Percentiles rank a stretch among this genome's conserved stretches.
Evolutionary conservation across 129 eudicot genomes (phyloP).

Genomic region (Chrysanthemum makinoi): DNA sequence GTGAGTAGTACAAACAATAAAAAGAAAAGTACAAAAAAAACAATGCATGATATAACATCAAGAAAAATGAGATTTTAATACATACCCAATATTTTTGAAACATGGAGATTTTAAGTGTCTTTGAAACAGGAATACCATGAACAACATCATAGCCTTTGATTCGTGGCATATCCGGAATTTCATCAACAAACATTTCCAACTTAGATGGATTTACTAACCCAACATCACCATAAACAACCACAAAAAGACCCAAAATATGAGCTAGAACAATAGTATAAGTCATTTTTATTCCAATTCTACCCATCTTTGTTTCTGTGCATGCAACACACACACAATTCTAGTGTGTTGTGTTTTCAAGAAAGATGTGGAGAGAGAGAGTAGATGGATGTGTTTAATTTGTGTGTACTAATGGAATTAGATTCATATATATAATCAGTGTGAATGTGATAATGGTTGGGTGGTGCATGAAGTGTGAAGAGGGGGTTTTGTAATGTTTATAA

Average conservation of each 20-base stretch:
- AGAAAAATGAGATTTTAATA: not conserved
- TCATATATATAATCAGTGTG: conserved; percentile 27
- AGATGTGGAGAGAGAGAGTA: conserved; percentile 23
- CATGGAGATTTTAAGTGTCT: conserved; percentile 65
- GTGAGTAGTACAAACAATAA: conserved; percentile 9
- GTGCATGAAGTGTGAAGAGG: conserved; percentile 28
- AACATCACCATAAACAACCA: conserved; percentile 30
- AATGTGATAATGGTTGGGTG: conserved; percentile 35
- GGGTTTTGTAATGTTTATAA: not conserved
- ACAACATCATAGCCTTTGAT: conserved; percentile 48
- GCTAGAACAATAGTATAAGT: conserved; percentile 7
- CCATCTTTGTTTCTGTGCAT: conserved; percentile 30
- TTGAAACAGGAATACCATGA: conserved; percentile 48
- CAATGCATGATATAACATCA: not conserved
- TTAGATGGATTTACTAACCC: conserved; percentile 37
- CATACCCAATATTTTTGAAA: conserved; percentile 72
- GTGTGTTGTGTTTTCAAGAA: not conserved
- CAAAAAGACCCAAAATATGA: conserved; percentile 24
- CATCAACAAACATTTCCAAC: conserved; percentile 78
- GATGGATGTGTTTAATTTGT: conserved; percentile 13
- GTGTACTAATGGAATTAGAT: conserved; percentile 28
- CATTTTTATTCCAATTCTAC: conserved; percentile 25
- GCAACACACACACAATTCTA: conserved; percentile 14
- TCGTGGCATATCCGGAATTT: conserved; percentile 80
- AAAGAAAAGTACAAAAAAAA: conserved; percentile 9